Evolutionary conservation across 345 rosid genomes (phyloP).

Genomic region (Citropsis articulata): DNA sequence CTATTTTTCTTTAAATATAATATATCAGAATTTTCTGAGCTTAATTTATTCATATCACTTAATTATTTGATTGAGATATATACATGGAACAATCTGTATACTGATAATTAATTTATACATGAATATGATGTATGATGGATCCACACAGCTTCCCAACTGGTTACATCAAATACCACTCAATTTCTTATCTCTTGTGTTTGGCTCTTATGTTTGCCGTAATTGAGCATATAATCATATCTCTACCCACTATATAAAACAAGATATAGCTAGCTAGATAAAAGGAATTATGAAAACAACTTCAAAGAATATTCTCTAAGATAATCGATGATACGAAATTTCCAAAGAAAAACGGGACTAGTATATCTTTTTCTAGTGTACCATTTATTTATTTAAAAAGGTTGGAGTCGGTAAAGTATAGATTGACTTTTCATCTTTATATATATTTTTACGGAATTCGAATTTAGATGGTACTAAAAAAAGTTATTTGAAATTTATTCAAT

Average conservation of each 20-base stretch:
- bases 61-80: neutral
- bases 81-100: neutral
- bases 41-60: neutral
- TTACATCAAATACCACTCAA: neutral
- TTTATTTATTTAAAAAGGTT: too few species aligned
- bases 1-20: neutral
- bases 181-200: slow-evolving; percentile 3
- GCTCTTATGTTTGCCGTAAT: slow-evolving; percentile 6
- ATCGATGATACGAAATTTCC: slow-evolving; percentile 11
- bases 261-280: neutral
- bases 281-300: neutral
- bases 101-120: neutral
- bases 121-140: neutral
- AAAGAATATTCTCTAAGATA: slow-evolving; percentile 13
- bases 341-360: neutral
- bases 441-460: too few species aligned
- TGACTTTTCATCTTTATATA: too few species aligned
- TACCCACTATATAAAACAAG: neutral
- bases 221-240: neutral
- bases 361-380: too few species aligned
- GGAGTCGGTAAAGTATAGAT: too few species aligned
- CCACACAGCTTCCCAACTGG: slow-evolving; percentile 4
- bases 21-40: neutral
- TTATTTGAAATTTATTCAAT: too few species aligned
- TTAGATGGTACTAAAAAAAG: too few species aligned